A percentile compares a stretch with the other conserved stretches of the same genome.
These are phyloP conservation scores for Mycena indigotica DNA, from an alignment of 768 basidiomycete genomes.

Conservation along the genomic window DNA sequence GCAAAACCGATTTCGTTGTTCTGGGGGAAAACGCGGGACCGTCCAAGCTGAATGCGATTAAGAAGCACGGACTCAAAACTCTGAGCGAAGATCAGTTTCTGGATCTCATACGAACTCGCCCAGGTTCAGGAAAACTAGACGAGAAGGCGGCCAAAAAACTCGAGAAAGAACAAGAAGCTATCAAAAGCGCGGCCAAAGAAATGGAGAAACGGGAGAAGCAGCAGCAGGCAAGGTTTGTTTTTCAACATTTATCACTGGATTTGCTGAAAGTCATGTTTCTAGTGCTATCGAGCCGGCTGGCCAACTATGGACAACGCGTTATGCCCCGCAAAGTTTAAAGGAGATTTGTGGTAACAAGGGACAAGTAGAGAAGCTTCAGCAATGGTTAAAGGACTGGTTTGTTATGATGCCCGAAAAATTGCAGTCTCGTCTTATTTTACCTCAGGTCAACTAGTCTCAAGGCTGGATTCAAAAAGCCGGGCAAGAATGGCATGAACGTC, in stretches of 20 bases:
- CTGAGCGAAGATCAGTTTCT: conserved; percentile 89
- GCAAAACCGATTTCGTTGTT: conserved; percentile 87
- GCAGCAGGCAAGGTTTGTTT: conserved; percentile 25
- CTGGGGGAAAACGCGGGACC: conserved; percentile 88
- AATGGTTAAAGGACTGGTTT: conserved; percentile 89
- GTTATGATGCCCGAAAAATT: conserved; percentile 24
- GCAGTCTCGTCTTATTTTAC: background rate
- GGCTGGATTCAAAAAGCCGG: conserved; percentile 88
- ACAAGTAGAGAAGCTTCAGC: conserved; percentile 82
- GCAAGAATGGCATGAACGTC: conserved; percentile 84
- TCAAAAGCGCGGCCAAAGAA: conserved; percentile 71
- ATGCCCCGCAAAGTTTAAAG: conserved; percentile 84
- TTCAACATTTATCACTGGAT: conserved; percentile 5
- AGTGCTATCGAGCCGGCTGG: conserved; percentile 47
- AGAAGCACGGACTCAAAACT: conserved; percentile 75
- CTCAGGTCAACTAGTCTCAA: conserved; percentile 74
- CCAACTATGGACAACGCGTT: conserved; percentile 94
- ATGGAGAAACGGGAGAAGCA: conserved; percentile 75
- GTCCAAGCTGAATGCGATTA: conserved; percentile 83
- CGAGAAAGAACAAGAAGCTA: conserved; percentile 78
- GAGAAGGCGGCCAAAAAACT: conserved; percentile 81
- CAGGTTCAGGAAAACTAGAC: conserved; percentile 60
- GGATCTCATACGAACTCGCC: conserved; percentile 73
- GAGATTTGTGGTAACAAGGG: conserved; percentile 97
- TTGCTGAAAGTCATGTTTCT: conserved; percentile 11